A percentile compares a stretch with the other conserved stretches of the same genome.
phyloP scores from a whole-genome alignment of 2,329 filamentous ascomycete genomes.

The Penicillium sp. region DNA sequence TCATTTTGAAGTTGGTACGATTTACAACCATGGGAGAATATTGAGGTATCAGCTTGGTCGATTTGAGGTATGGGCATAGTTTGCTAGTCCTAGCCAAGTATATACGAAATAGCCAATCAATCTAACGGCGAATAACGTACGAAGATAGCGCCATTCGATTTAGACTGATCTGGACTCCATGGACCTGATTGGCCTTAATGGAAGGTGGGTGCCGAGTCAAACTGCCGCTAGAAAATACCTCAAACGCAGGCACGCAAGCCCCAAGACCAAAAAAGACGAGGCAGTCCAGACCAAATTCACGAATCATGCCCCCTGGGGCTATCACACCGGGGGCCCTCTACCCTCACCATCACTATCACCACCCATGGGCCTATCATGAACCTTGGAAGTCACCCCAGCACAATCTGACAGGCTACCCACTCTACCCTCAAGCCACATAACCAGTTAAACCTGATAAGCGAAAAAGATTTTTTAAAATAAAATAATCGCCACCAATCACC shows the following conservation, averaged over 20 bases:
- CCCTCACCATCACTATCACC: background rate
- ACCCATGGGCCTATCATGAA: background rate
- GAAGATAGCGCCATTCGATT: background rate
- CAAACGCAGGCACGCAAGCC: background rate
- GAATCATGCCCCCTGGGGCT: background rate
- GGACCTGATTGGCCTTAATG: background rate
- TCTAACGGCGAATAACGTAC: background rate
- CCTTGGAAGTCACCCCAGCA: no score
- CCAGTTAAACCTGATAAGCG: background rate
- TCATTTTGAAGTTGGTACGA: background rate
- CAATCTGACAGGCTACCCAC: background rate
- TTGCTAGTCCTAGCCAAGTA: background rate
- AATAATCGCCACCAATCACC: constrained; percentile 4
- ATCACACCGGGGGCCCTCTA: background rate
- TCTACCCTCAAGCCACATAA: background rate
- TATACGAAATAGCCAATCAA: background rate
- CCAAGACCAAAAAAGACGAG: no score
- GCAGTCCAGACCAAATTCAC: background rate
- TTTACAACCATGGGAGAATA: background rate
- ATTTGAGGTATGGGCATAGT: background rate
- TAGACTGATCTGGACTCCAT: background rate
- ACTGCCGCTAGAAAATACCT: background rate
- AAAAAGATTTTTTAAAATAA: no score
- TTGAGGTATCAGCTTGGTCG: background rate
- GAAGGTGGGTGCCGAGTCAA: background rate